A percentile compares a stretch with the other conserved stretches of the same genome.
Conservation (phyloP, 192 early-diverging fungal genomes). For the Helicostylum pulchrum region DNA sequence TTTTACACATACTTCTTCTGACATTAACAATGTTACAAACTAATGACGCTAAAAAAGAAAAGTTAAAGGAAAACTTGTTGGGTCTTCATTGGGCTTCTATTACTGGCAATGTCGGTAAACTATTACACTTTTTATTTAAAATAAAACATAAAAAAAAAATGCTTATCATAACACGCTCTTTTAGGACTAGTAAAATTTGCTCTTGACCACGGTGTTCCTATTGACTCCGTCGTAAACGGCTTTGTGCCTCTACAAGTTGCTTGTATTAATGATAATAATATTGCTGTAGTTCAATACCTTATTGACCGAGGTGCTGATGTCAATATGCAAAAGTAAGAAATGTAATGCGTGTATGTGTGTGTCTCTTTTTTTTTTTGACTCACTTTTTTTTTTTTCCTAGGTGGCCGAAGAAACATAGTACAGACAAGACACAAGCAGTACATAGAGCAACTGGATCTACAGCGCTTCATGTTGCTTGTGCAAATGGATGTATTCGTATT, state of each 20-base stretch:
- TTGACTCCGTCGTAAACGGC: slow-evolving; percentile 62
- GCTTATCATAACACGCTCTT: background rate
- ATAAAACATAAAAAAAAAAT: background rate
- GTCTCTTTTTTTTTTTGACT: background rate
- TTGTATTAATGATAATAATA: slow-evolving; percentile 52
- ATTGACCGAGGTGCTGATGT: slow-evolving; percentile 67
- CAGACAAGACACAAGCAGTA: slow-evolving; percentile 29
- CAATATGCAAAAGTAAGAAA: slow-evolving; percentile 49
- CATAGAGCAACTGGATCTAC: slow-evolving; percentile 63
- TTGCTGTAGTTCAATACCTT: slow-evolving; percentile 59
- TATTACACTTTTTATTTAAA: background rate
- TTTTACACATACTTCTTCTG: background rate
- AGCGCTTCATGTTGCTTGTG: slow-evolving; percentile 78
- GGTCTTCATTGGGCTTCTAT: slow-evolving; percentile 51
- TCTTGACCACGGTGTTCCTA: slow-evolving; percentile 61
- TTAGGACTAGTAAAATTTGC: slow-evolving; percentile 59
- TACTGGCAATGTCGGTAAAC: slow-evolving; percentile 48
- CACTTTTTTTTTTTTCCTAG: slow-evolving; percentile 3
- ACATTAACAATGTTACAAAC: background rate
- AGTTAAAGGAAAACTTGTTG: background rate
- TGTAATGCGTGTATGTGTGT: background rate
- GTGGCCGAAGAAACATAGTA: slow-evolving; percentile 31
- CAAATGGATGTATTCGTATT: slow-evolving; percentile 60
- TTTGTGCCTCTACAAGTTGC: slow-evolving; percentile 68
- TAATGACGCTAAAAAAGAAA: slow-evolving; percentile 7